Evolutionary conservation across 2,329 filamentous ascomycete genomes (phyloP).

Genomic region (Huntiella abstrusa): DNA sequence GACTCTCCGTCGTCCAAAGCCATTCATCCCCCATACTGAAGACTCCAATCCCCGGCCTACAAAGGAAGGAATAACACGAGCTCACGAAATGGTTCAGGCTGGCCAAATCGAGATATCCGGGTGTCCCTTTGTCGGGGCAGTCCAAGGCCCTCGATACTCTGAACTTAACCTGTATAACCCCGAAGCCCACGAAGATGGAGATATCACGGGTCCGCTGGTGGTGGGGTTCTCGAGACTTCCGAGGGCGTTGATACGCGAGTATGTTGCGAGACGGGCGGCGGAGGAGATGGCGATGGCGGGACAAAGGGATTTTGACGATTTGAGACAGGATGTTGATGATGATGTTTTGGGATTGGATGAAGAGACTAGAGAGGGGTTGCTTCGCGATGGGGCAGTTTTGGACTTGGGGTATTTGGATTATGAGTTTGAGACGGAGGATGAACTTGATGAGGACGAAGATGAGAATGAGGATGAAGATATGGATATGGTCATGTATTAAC

Average conservation of each 20-base stretch:
- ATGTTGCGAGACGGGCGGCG: too few species aligned
- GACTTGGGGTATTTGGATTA: constrained; percentile 16
- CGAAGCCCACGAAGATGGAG: constrained; percentile 28
- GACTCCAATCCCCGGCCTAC: constrained; percentile 21
- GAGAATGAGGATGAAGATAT: constrained; percentile 12
- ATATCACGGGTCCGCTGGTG: constrained; percentile 16
- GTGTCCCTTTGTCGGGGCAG: constrained; percentile 31
- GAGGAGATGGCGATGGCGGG: not conserved
- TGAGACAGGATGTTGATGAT: not conserved
- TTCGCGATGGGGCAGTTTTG: constrained; percentile 16
- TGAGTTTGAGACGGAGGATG: constrained; percentile 17
- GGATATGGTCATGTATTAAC: not conserved
- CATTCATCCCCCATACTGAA: constrained; percentile 32
- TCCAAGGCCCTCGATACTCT: constrained; percentile 35
- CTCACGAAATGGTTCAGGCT: constrained; percentile 21
- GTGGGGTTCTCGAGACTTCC: constrained; percentile 1
- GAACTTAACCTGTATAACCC: constrained; percentile 26
- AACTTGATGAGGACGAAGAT: constrained; percentile 20
- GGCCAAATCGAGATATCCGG: constrained; percentile 24
- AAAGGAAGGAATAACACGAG: constrained; percentile 14
- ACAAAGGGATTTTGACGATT: not conserved
- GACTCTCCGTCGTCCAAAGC: constrained; percentile 25
- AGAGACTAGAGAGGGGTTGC: constrained; percentile 12
- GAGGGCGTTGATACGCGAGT: not conserved
- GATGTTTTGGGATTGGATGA: constrained; percentile 12